Percentiles rank a stretch among this genome's conserved stretches.
These are phyloP conservation scores for Dothideomycetes sp. DNA, from an alignment of 2,329 filamentous ascomycete species.

Conservation along the genomic window DNA sequence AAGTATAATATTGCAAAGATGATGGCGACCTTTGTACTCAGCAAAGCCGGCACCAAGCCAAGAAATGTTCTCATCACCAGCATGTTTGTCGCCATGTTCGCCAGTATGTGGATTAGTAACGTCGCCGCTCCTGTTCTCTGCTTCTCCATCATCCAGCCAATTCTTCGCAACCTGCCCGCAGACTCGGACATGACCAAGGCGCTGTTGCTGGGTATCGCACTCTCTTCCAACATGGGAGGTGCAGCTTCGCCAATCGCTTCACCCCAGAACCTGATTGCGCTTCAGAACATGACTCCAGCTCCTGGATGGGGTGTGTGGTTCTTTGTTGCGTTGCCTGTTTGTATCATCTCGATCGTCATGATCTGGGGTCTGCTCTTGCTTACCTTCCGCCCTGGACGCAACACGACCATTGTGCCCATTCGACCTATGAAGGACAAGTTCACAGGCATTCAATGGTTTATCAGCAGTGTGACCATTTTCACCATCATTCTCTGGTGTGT, in stretches of 20 bases:
- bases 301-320: conserved; percentile 97
- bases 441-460: conserved; percentile 85
- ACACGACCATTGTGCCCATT: conserved; percentile 85
- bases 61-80: conserved; percentile 86
- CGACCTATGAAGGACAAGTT: conserved; percentile 82
- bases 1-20: conserved; percentile 98
- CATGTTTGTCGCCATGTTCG: conserved; percentile 97
- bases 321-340: conserved; percentile 88
- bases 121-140: conserved; percentile 94
- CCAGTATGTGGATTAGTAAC: conserved; percentile 98
- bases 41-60: conserved; percentile 88
- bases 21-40: conserved; percentile 90
- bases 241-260: conserved; percentile 96
- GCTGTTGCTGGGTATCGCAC: conserved; percentile 85
- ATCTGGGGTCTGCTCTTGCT: conserved; percentile 84
- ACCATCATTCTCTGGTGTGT: conserved; percentile 92
- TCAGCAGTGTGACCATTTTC: conserved; percentile 67
- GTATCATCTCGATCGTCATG: conserved; percentile 73
- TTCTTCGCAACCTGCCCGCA: conserved; percentile 82
- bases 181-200: conserved; percentile 93
- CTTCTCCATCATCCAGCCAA: conserved; percentile 96
- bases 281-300: conserved; percentile 87
- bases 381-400: conserved; percentile 75
- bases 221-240: conserved; percentile 91
- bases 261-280: conserved; percentile 91